Base-by-base conservation (phyloP, 2,329 filamentous ascomycete genomes). In the Harringtonia lauricola region DNA sequence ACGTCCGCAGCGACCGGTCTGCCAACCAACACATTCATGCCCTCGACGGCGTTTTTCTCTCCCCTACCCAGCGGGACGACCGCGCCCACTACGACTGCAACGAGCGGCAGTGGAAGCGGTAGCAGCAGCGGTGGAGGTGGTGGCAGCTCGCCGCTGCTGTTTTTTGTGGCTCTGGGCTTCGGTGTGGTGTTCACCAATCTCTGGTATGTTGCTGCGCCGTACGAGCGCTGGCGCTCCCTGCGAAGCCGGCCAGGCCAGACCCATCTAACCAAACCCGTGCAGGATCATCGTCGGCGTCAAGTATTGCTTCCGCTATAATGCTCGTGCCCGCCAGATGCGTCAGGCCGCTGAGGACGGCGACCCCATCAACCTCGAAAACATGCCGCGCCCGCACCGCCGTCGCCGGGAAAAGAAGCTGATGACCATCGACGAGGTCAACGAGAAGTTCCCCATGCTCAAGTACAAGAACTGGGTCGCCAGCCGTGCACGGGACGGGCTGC, bases 221-320 rank as follows among this genome's bases (percentile, higher is more conserved):
- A 12, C 13, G 12, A 12, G 33, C 30, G 15, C 9, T 36, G 18
- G 17, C 18, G 18, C n/a, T 7, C 2, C 9, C 9, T 22, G 8
- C 18, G n/a, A n/a, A 24, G 14, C 19, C 19, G 19, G n/a, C 13
- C 19, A 15, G 15, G 19, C 13, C 10, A 7, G 13, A 15, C 26
- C 17, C 14, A 14, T 17, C 26, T 28, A 31, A 31, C 15, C 7
- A 5, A 13, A 31, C 28, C 13, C 8, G 30, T 8, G 14, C 21
- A 98, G 92, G 92, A 98, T 98, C 57, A 98, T 98, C 55, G 92
- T 98, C 48, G 92, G 92, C 54, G 92, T 98, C 49, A 98, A 98
- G 67, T 98, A 98, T 64, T 98, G 92, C 67, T 98, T 98, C 65
- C 78, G 92, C 55, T 96, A 98, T 64, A 96, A 96, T 64, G 89